Evolutionary conservation across 2,329 filamentous ascomycete genomes (phyloP).

Genomic region (Phialophora tarda): DNA sequence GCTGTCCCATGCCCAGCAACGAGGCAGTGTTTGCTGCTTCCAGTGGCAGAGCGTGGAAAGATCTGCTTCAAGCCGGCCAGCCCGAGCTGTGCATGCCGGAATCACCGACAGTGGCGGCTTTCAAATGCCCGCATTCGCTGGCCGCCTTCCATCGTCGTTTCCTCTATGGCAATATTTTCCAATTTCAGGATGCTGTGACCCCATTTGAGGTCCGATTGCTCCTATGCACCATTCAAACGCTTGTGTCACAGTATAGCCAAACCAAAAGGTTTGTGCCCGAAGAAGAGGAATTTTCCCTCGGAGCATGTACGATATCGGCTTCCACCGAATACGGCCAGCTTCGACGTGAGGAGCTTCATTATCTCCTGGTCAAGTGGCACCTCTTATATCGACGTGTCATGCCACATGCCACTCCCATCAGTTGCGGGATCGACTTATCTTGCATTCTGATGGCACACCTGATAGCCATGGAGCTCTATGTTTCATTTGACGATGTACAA

Average conservation of each 20-base stretch:
- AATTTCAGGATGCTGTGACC: constrained; percentile 10
- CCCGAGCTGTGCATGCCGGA: neutral
- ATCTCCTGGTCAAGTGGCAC: neutral
- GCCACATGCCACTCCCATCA: neutral
- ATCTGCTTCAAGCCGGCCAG: neutral
- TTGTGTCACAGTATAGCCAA: constrained; percentile 13
- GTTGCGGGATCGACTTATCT: constrained; percentile 8
- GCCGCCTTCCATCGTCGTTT: constrained; percentile 9
- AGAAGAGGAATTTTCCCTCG: neutral
- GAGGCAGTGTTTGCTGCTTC: neutral
- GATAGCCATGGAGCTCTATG: constrained; percentile 11
- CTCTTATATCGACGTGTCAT: neutral
- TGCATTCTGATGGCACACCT: constrained; percentile 12
- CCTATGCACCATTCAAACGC: constrained; percentile 8
- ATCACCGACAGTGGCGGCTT: neutral
- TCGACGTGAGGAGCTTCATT: neutral
- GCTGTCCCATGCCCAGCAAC: neutral
- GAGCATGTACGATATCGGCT: neutral
- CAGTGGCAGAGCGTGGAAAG: neutral
- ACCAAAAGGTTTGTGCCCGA: constrained; percentile 1
- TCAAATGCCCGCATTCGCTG: neutral
- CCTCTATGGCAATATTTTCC: constrained; percentile 11
- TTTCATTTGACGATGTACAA: constrained; percentile 9
- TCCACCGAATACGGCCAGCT: neutral
- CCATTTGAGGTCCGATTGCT: constrained; percentile 10